Conservation (phyloP, 2,329 filamentous ascomycete species). For the Aureobasidium musti region DNA sequence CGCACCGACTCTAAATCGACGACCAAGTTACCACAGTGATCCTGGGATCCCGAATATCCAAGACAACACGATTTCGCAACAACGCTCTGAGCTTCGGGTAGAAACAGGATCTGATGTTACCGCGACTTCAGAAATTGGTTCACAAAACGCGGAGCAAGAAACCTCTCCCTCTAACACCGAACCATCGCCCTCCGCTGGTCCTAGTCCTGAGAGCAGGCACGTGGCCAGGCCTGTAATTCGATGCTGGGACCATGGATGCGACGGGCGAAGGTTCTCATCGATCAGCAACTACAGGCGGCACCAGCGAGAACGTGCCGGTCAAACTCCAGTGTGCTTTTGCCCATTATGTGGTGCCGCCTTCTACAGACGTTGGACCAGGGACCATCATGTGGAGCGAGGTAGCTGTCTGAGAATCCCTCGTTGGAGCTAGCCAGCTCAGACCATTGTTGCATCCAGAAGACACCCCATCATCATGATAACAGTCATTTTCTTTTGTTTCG, state of each 20-base stretch:
- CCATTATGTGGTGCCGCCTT: conserved; percentile 5
- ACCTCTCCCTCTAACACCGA: not conserved
- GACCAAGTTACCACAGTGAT: conserved; percentile 1
- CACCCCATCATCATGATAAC: too few species aligned
- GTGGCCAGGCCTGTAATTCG: not conserved
- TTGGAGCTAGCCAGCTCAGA: not conserved
- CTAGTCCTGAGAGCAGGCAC: not conserved
- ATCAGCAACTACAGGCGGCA: conserved; percentile 17
- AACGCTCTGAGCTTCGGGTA: not conserved
- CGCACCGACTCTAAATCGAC: not conserved
- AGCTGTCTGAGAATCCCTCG: conserved; percentile 7
- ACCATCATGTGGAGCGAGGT: conserved; percentile 12
- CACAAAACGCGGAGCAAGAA: not conserved
- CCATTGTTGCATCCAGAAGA: not conserved
- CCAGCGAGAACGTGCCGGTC: conserved; percentile 17
- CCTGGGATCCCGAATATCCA: not conserved
- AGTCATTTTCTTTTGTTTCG: not conserved
- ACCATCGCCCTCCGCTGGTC: not conserved
- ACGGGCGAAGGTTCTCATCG: conserved; percentile 4
- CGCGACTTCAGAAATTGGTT: not conserved
- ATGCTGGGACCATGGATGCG: conserved; percentile 9
- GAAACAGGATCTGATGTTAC: not conserved
- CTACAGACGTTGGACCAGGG: conserved; percentile 17
- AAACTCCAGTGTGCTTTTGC: conserved; percentile 2
- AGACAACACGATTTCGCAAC: not conserved